These are phyloP conservation scores for Gliomastix tumulicola DNA, from an alignment of 2,329 filamentous ascomycete genomes.

Conservation along the genomic window DNA sequence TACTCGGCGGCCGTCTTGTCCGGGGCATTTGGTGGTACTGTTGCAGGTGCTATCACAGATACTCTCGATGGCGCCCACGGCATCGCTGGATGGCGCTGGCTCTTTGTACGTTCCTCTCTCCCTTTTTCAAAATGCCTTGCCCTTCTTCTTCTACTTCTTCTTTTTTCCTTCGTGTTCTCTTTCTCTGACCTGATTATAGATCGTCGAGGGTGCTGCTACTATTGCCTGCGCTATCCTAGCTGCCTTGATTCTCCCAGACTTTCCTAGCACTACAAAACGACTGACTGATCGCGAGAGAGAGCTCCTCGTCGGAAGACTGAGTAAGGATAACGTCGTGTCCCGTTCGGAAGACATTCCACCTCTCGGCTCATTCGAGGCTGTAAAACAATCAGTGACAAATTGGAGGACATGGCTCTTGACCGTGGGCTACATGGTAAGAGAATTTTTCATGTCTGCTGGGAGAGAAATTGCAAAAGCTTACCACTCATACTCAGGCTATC, in stretches of 20 bases:
- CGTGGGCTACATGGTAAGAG: constrained; percentile 9
- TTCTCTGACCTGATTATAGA: constrained; percentile 11
- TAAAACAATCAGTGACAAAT: constrained; percentile 4
- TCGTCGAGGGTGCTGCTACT: constrained; percentile 54
- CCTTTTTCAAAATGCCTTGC: background rate
- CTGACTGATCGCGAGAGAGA: constrained; percentile 51
- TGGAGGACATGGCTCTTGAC: constrained; percentile 8
- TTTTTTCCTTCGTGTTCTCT: background rate
- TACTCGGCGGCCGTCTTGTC: constrained; percentile 66
- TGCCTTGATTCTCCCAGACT: constrained; percentile 63
- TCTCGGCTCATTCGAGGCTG: constrained; percentile 6
- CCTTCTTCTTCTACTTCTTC: background rate
- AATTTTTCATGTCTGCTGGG: no score
- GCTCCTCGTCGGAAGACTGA: constrained; percentile 54
- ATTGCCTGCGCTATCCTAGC: constrained; percentile 50
- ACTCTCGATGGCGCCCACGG: constrained; percentile 46
- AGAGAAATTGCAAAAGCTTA: background rate
- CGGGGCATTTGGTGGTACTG: constrained; percentile 57
- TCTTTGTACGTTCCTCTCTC: constrained; percentile 27
- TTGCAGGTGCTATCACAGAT: constrained; percentile 51
- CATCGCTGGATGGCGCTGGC: constrained; percentile 38
- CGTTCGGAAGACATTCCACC: constrained; percentile 55
- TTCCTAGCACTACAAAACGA: constrained; percentile 50
- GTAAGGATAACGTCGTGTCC: constrained; percentile 51
- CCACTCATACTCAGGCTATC: constrained; percentile 13